Evolutionary conservation across 2,329 filamentous ascomycete genomes (phyloP), one percentile per base, ranked within the genome.

Genomic region (Basipetospora chlamydospora): DNA sequence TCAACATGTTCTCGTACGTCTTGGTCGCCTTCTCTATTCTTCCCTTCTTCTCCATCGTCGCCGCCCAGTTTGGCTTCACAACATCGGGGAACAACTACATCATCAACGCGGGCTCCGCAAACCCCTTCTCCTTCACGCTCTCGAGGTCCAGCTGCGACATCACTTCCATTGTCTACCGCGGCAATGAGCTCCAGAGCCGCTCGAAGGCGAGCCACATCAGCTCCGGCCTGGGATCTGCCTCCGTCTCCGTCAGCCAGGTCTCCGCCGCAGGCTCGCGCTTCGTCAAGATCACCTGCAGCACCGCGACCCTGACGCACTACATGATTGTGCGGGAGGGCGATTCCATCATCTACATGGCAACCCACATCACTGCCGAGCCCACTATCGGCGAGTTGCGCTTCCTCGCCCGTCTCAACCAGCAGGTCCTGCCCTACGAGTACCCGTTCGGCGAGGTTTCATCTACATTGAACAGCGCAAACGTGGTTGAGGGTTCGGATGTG

Each of bases 291-390:
- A 75, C 70, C 11, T 77, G 73, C 47, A 63, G 59, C 7, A 71
- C 72, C 1, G 60, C 57, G 30, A 74, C 65, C n/a, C 54, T 78
- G 40, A 79, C 69, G 1, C 75, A 80, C 26, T 80, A 79, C 54
- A 65, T 73, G 44, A 67, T 79, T 5, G 66, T 73, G 10, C 64
- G 63, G 40, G 64, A 67, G 36, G 73, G 74, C n/a, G 69, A 76
- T 37, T 62, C 66, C 40, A 69, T 62, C 20, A 64, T 80, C 41
- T 71, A 67, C 48, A 66, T 75, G 60, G 71, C 68, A 5, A 80
- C 76, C 2, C 62, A 78, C 47, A 79, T 69, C 39, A 73, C 65
- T 0, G 66, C 59, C 26, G 58, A 75, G 45, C 70, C 70, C 2
- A 49, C 49, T 6, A 55, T 74, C 13, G 71, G 71, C 26, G 76